Evolutionary conservation across 2,329 filamentous ascomycete genomes (phyloP), one percentile per base, ranked within the genome.

Genomic region (Hymenoscyphus occultus): DNA sequence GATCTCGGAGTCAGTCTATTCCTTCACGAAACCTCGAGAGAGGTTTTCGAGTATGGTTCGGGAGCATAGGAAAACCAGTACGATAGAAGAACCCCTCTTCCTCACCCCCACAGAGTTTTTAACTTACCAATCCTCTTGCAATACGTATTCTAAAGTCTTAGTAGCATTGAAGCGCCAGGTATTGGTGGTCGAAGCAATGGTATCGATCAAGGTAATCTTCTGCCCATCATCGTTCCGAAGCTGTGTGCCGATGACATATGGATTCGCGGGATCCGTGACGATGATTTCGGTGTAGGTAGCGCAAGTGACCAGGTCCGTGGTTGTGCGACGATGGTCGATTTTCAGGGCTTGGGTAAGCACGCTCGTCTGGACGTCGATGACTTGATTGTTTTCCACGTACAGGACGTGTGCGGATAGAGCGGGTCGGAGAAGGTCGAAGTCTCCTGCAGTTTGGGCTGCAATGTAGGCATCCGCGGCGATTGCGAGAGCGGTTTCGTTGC

Each of bases 121-220:
- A 28, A 35, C 35, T 35, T 35, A 35, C 35, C 35, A 69, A 6
- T 40, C 51, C 39, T 69, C 68, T 13, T 28, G 42, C 10, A 56
- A 51, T 28, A 56, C 59, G 54, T 56, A 68, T 40, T 69, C 59
- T 1, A 69, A 60, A 19, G 65, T 58, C 1, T 61, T 63, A 0
- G 61, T 67, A 19, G 66, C 66, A 39, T 69, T 65, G 64, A 69
- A 69, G 13, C 62, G 64, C 68, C 68, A 69, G 59, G 68, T 64
- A 5, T 66, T 64, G 3, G 56, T 45, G 1, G 62, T 42, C 0
- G 68, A 64, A 1, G 68, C 61, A 13, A 65, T 56, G 14, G 58
- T 61, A 32, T 69, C 63, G 19, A 69, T 66, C 6, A 54, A 45
- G 6, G 62, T 66, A 40, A 66, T 65, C n/a, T 61, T 60, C 2